These are phyloP conservation scores for Yarrowia sp. DNA, from an alignment of 805 yeast genomes.

Conservation along the genomic window DNA sequence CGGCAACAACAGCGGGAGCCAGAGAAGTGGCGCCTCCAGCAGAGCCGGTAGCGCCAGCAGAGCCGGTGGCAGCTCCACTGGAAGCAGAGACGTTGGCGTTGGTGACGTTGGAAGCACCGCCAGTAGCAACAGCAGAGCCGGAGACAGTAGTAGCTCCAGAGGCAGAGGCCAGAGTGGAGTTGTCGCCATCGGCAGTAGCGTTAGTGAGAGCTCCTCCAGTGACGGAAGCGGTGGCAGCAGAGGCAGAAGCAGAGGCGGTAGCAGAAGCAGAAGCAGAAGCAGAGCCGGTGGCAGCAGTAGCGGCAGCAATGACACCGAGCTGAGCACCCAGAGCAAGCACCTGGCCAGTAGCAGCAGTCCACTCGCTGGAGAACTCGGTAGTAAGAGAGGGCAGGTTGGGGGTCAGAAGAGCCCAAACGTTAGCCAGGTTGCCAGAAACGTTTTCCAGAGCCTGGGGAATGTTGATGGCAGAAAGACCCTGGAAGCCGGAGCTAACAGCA, in stretches of 20 bases:
- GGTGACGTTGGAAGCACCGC: background rate
- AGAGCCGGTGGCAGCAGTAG: background rate
- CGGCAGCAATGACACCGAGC: background rate
- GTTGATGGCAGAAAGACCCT: background rate
- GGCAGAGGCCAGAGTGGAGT: background rate
- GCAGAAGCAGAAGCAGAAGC: background rate
- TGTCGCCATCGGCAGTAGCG: background rate
- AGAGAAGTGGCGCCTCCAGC: background rate
- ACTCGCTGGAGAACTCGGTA: background rate
- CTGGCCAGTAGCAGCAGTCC: conserved; percentile 2
- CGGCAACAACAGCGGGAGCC: background rate
- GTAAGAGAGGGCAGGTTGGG: conserved; percentile 6
- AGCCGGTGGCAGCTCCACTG: background rate
- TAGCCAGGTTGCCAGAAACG: background rate
- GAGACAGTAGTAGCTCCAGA: background rate
- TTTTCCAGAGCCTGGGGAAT: conserved; percentile 5
- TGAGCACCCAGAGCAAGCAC: background rate
- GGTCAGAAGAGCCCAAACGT: background rate
- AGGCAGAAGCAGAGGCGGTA: background rate
- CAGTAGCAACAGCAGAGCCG: background rate
- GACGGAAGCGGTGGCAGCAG: background rate
- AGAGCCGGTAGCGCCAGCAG: background rate
- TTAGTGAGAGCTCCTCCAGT: background rate
- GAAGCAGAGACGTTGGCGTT: background rate
- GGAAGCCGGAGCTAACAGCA: background rate